These are phyloP conservation scores for Coniochaeta sp. DNA, from an alignment of 2,329 filamentous ascomycete genomes.

Conservation along the genomic window DNA sequence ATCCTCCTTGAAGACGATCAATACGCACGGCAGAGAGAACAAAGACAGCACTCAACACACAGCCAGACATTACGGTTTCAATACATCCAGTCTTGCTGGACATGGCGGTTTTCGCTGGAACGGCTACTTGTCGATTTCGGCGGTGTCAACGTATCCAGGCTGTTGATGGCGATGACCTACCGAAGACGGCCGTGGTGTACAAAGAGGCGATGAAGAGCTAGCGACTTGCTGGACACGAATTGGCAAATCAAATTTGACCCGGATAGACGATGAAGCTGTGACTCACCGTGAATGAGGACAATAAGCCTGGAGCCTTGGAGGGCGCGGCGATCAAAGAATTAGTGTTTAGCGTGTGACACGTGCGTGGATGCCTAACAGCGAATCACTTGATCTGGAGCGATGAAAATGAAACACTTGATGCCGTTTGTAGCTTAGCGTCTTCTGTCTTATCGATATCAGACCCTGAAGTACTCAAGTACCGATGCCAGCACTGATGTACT, in stretches of 20 bases:
- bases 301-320: neutral
- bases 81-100: too few species aligned
- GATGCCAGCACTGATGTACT: neutral
- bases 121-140: too few species aligned
- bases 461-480: neutral
- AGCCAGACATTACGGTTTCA: too few species aligned
- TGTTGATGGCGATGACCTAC: neutral
- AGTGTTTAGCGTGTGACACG: neutral
- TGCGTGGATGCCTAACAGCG: neutral
- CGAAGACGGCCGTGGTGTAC: neutral
- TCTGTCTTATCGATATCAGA: neutral
- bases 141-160: too few species aligned
- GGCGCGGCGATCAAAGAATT: neutral
- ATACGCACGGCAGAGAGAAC: too few species aligned
- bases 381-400: neutral
- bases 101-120: too few species aligned
- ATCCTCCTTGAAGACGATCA: too few species aligned
- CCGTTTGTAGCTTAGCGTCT: neutral
- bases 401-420: neutral
- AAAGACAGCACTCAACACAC: too few species aligned
- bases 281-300: neutral
- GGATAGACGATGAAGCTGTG: neutral
- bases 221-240: neutral
- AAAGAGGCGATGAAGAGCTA: neutral
- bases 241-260: neutral